phyloP scores from a whole-genome alignment of 495 filamentous ascomycete genomes.

The Cercophora scortea region DNA sequence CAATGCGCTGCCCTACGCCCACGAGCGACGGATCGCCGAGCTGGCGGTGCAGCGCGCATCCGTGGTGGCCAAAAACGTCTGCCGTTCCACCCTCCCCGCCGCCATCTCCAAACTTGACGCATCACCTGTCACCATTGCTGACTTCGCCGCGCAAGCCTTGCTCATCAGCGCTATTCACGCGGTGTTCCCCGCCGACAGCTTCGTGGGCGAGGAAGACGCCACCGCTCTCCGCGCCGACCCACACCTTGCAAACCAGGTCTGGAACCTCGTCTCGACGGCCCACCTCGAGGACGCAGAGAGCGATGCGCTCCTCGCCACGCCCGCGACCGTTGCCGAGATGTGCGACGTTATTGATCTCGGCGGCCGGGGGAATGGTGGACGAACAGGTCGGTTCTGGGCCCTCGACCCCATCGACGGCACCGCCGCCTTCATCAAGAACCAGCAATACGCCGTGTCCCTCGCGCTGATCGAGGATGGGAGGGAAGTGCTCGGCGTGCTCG shows the following conservation, averaged over 20 bases:
- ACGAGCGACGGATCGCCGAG: slow-evolving; percentile 42
- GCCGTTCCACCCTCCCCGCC: slow-evolving; percentile 16
- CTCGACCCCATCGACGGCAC: slow-evolving; percentile 59
- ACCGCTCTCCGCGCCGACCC: slow-evolving; percentile 36
- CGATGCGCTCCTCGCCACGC: slow-evolving; percentile 31
- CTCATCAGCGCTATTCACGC: slow-evolving; percentile 45
- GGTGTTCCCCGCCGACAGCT: slow-evolving; percentile 41
- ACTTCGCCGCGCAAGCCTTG: slow-evolving; percentile 49
- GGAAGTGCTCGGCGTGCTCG: slow-evolving; percentile 48
- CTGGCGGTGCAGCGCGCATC: slow-evolving; percentile 48
- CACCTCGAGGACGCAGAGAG: slow-evolving; percentile 29
- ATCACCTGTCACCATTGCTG: slow-evolving; percentile 49
- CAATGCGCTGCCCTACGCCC: slow-evolving; percentile 21
- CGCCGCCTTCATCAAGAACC: slow-evolving; percentile 44
- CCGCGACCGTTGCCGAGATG: slow-evolving; percentile 40
- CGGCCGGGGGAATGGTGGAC: slow-evolving; percentile 29
- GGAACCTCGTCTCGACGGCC: slow-evolving; percentile 35
- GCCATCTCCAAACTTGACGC: slow-evolving; percentile 42
- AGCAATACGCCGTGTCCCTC: slow-evolving; percentile 53
- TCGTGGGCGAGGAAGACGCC: slow-evolving; percentile 49
- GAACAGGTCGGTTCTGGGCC: slow-evolving; percentile 43
- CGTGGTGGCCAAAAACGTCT: slow-evolving; percentile 43
- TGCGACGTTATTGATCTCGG: slow-evolving; percentile 49
- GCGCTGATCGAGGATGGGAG: slow-evolving; percentile 43
- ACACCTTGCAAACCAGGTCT: slow-evolving; percentile 38